phyloP scores from a whole-genome alignment of 768 basidiomycete species.

The Cystofilobasidium macerans region DNA sequence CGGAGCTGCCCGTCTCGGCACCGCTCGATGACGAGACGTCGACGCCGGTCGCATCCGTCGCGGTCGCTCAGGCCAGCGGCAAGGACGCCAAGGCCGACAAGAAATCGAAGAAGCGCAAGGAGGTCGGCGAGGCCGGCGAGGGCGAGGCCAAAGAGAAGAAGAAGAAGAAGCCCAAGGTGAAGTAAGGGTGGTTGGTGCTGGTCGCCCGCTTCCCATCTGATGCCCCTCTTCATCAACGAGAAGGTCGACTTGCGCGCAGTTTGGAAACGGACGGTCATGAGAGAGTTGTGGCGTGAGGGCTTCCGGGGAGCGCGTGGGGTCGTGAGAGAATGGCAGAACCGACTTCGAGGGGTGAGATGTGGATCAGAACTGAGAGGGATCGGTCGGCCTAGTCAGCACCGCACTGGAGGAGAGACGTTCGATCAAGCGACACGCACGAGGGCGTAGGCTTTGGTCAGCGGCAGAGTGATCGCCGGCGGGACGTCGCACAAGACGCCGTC shows the following conservation, averaged over 20 bases:
- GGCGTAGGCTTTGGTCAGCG: slow-evolving; percentile 64
- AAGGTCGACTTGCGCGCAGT: no score
- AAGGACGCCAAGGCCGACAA: slow-evolving; percentile 12
- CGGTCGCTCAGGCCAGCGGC: neutral
- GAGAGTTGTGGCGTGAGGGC: no score
- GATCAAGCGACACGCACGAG: slow-evolving; percentile 22
- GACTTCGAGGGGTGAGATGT: no score
- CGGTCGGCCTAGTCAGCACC: neutral
- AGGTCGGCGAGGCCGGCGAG: slow-evolving; percentile 1
- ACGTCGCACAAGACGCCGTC: slow-evolving; percentile 69
- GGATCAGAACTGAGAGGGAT: neutral
- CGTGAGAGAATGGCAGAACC: no score
- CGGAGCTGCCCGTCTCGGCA: neutral
- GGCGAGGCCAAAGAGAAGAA: neutral
- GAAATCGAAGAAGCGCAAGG: slow-evolving; percentile 18
- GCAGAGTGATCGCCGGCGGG: slow-evolving; percentile 56
- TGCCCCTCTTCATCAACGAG: no score
- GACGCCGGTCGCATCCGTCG: neutral
- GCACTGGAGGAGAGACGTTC: neutral
- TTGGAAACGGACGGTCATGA: no score
- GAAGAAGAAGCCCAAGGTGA: slow-evolving; percentile 22
- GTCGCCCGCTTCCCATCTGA: no score
- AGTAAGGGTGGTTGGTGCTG: no score
- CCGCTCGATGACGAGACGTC: neutral
- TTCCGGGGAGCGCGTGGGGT: no score